Evolutionary conservation across 139 green algal genomes (phyloP).

Genomic region (Tetradesmus obliquus): DNA sequence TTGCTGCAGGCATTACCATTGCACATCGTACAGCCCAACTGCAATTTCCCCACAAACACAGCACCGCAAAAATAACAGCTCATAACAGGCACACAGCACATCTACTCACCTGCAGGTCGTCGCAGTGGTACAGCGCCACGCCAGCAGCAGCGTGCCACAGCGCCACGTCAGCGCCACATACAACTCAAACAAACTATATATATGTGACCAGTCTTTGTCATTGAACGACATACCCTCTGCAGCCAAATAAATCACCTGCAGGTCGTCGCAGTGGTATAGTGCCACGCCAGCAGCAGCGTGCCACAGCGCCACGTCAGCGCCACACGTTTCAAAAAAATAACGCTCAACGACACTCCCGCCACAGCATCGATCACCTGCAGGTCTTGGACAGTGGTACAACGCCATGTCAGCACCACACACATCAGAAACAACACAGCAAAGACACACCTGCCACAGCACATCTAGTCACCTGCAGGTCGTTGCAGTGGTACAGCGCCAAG

Average conservation of each 20-base stretch:
- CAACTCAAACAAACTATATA: background rate
- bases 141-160: constrained; percentile 49
- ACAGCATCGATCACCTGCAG: background rate
- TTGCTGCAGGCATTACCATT: too few relatives aligned
- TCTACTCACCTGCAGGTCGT: constrained; percentile 48
- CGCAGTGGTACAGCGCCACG: constrained; percentile 52
- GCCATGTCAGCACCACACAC: too few relatives aligned
- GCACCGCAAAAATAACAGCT: too few relatives aligned
- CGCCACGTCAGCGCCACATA: background rate
- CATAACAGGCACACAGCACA: constrained; percentile 1
- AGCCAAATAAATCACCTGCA: constrained; percentile 43
- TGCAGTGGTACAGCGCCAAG: constrained; percentile 52
- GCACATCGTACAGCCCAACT: too few relatives aligned
- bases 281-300: constrained; percentile 49
- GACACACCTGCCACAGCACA: background rate
- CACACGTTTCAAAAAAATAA: background rate
- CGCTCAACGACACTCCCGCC: background rate
- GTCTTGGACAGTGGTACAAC: background rate
- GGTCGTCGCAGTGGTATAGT: constrained; percentile 44
- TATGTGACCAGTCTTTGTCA: background rate
- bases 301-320: constrained; percentile 51
- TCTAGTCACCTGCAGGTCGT: constrained; percentile 42
- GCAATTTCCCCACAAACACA: too few relatives aligned
- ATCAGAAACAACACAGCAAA: too few relatives aligned
- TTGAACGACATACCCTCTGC: background rate